A percentile compares a stretch with the other conserved stretches of the same genome.
Evolutionary conservation across 768 basidiomycete species (phyloP).

Genomic region (Agaricus subrufescens): DNA sequence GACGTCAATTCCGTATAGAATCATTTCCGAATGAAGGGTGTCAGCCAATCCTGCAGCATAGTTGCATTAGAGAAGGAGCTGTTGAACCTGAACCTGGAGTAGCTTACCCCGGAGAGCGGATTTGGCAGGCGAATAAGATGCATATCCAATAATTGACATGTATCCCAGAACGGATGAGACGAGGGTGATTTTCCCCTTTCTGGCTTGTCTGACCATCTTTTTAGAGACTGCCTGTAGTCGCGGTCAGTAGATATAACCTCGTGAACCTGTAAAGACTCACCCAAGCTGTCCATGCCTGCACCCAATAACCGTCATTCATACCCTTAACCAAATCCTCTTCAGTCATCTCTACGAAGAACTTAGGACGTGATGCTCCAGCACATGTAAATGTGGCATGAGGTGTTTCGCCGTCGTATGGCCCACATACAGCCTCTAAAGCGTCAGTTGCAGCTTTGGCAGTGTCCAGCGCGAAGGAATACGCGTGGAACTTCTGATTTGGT

Average conservation of each 20-base stretch:
- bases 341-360: slow-evolving; percentile 68
- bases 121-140: slow-evolving; percentile 79
- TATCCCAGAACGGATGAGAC: slow-evolving; percentile 72
- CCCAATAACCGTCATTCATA: slow-evolving; percentile 42
- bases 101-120: slow-evolving; percentile 74
- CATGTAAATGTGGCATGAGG: slow-evolving; percentile 81
- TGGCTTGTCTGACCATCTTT: slow-evolving; percentile 57
- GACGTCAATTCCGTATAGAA: slow-evolving; percentile 71
- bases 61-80: neutral
- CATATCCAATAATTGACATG: slow-evolving; percentile 74
- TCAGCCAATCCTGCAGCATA: slow-evolving; percentile 69
- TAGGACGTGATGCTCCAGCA: slow-evolving; percentile 69
- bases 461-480: slow-evolving; percentile 64
- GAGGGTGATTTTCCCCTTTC: slow-evolving; percentile 64
- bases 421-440: slow-evolving; percentile 60
- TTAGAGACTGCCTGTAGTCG: slow-evolving; percentile 56
- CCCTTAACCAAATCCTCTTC: slow-evolving; percentile 50
- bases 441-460: slow-evolving; percentile 46
- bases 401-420: slow-evolving; percentile 44
- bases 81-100: neutral
- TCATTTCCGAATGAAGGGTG: slow-evolving; percentile 71
- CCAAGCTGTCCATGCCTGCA: slow-evolving; percentile 53
- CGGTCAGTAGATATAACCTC: neutral
- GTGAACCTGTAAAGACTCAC: slow-evolving; percentile 26
- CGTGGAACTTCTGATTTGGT: slow-evolving; percentile 56